These are phyloP conservation scores for Iberis pinnata DNA, from an alignment of 345 rosid species.

Conservation along the genomic window DNA sequence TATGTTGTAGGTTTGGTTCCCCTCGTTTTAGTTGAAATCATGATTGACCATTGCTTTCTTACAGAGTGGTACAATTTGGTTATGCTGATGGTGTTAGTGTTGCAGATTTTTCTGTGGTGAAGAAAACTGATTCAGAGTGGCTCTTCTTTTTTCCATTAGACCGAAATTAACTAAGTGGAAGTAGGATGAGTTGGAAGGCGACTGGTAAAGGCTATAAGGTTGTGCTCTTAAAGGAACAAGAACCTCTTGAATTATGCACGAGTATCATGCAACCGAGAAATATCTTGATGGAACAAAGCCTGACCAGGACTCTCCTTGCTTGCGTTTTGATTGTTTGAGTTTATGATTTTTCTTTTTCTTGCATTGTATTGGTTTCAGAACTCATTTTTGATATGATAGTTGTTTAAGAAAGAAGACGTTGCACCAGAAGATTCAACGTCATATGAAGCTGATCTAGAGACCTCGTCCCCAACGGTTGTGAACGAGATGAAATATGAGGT, in stretches of 20 bases:
- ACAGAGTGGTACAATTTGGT: no score
- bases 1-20: no score
- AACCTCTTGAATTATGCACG: constrained; percentile 89
- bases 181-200: constrained; percentile 52
- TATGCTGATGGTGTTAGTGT: no score
- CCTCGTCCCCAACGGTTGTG: constrained; percentile 33
- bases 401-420: constrained; percentile 62
- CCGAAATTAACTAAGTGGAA: constrained; percentile 77
- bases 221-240: constrained; percentile 73
- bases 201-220: constrained; percentile 98
- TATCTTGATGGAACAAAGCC: constrained; percentile 71
- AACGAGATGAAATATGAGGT: constrained; percentile 19
- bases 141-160: constrained; percentile 92
- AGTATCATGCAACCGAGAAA: constrained; percentile 61
- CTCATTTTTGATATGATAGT: constrained; percentile 54
- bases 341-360: neutral
- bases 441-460: constrained; percentile 34
- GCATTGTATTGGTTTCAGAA: constrained; percentile 35
- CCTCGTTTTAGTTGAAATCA: no score
- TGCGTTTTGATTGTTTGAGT: neutral
- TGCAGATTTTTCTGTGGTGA: constrained; percentile 53
- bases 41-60: no score
- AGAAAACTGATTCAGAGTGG: constrained; percentile 68
- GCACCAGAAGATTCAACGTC: constrained; percentile 23
- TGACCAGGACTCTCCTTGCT: constrained; percentile 49